These are phyloP conservation scores for Chloranthus sessilifolius DNA, from an alignment of 164 flowering plant species.

Conservation along the genomic window DNA sequence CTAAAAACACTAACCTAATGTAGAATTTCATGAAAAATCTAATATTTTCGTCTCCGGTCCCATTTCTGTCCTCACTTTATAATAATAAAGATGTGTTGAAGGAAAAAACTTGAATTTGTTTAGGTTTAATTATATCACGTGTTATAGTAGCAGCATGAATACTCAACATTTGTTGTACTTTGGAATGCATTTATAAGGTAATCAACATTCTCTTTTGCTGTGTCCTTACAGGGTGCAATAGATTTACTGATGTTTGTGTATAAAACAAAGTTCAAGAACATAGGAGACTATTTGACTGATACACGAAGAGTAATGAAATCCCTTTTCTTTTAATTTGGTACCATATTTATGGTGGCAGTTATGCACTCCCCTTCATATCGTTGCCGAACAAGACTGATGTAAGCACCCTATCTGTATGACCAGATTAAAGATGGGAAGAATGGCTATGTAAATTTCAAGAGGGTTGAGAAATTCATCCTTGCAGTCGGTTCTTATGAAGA, in stretches of 20 bases:
- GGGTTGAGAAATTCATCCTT: conserved; percentile 43
- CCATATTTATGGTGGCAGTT: neutral
- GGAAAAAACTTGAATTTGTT: too few species aligned
- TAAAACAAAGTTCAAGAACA: conserved; percentile 32
- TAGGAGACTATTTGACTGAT: conserved; percentile 48
- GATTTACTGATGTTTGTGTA: conserved; percentile 48
- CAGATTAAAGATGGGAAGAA: conserved; percentile 30
- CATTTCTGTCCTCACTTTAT: too few species aligned
- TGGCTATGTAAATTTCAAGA: conserved; percentile 29
- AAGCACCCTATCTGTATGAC: neutral
- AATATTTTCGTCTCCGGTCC: too few species aligned
- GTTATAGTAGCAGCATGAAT: too few species aligned
- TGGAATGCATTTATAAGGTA: too few species aligned
- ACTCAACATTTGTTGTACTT: too few species aligned
- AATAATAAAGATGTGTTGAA: too few species aligned
- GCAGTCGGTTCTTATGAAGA: conserved; percentile 40
- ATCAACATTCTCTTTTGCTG: neutral
- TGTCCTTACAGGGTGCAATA: conserved; percentile 31
- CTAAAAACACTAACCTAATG: too few species aligned
- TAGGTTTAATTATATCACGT: too few species aligned
- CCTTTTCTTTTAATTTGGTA: too few species aligned
- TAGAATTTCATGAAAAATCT: too few species aligned
- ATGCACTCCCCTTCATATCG: neutral
- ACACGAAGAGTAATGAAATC: conserved; percentile 23
- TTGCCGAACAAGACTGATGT: neutral